These are phyloP conservation scores for Phytophthora fragariae DNA, from an alignment of 352 stramenopile genomes.

Conservation along the genomic window DNA sequence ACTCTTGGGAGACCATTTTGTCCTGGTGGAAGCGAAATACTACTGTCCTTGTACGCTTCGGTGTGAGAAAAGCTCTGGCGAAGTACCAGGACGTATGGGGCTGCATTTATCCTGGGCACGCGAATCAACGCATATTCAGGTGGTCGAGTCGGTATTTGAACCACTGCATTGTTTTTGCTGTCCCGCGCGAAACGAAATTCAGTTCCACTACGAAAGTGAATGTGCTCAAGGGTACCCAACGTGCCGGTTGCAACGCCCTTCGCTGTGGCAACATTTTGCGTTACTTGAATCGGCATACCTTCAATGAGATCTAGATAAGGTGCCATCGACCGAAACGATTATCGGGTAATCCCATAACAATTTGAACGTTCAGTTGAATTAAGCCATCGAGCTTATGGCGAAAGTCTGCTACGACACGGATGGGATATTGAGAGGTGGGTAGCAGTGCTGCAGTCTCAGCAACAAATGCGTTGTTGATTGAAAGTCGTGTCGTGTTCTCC, in stretches of 20 bases:
- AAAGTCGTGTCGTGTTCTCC: background rate
- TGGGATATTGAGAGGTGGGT: background rate
- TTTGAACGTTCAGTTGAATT: background rate
- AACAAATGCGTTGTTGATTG: constrained; percentile 11
- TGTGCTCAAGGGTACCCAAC: constrained; percentile 1
- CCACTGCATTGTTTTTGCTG: background rate
- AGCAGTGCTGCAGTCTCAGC: background rate
- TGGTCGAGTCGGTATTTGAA: constrained; percentile 8
- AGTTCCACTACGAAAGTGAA: constrained; percentile 5
- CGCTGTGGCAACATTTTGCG: constrained; percentile 12
- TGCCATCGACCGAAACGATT: constrained; percentile 10
- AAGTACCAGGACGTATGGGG: background rate
- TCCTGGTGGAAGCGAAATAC: background rate
- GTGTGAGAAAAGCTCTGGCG: background rate
- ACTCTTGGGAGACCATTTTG: background rate
- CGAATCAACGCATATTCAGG: background rate
- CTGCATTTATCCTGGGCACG: background rate
- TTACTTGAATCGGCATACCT: constrained; percentile 25
- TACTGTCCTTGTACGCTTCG: background rate
- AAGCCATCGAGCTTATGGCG: background rate
- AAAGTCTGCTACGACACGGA: constrained; percentile 9
- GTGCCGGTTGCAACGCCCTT: constrained; percentile 15
- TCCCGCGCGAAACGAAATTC: constrained; percentile 8
- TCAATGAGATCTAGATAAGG: constrained; percentile 22
- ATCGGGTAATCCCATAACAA: constrained; percentile 1